A percentile compares a stretch with the other conserved stretches of the same genome.
Conservation (phyloP, 2,329 filamentous ascomycete genomes). For the Akanthomyces lecanii region DNA sequence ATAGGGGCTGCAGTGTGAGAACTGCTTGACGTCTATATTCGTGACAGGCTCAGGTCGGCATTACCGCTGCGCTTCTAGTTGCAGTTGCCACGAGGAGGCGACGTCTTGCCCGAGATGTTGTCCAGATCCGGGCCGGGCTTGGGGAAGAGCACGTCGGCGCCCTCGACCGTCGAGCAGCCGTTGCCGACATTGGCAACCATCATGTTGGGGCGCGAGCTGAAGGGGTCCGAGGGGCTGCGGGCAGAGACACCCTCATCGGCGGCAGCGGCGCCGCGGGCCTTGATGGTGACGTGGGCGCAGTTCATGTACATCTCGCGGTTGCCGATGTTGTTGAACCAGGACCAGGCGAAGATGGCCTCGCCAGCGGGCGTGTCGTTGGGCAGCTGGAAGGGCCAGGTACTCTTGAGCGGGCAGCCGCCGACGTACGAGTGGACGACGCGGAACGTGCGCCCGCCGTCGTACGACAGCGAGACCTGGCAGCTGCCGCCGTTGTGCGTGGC, state of each 20-base stretch:
- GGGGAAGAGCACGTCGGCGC: slow-evolving; percentile 55
- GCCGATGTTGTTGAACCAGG: slow-evolving; percentile 69
- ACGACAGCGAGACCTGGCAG: slow-evolving; percentile 68
- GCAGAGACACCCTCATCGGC: background rate
- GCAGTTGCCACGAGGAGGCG: slow-evolving; percentile 15
- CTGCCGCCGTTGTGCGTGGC: slow-evolving; percentile 62
- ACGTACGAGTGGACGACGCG: slow-evolving; percentile 54
- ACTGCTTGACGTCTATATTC: too few relatives aligned
- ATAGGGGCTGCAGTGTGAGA: too few relatives aligned
- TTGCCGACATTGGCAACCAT: slow-evolving; percentile 61
- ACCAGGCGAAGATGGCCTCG: slow-evolving; percentile 58
- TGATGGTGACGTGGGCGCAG: slow-evolving; percentile 56
- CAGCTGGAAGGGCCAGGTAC: slow-evolving; percentile 59
- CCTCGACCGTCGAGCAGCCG: slow-evolving; percentile 50
- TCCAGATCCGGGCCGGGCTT: slow-evolving; percentile 50
- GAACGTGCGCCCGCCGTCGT: slow-evolving; percentile 63
- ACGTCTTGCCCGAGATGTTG: slow-evolving; percentile 10
- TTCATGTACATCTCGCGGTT: slow-evolving; percentile 78
- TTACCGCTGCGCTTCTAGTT: background rate
- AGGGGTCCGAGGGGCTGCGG: slow-evolving; percentile 15
- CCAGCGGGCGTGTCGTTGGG: slow-evolving; percentile 52
- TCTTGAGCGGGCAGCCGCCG: slow-evolving; percentile 42
- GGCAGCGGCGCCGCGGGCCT: background rate
- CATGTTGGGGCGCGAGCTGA: slow-evolving; percentile 44
- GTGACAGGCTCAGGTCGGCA: too few relatives aligned